phyloP scores from a whole-genome alignment of 148 eudicot genomes.

The Persicaria maculosa region DNA sequence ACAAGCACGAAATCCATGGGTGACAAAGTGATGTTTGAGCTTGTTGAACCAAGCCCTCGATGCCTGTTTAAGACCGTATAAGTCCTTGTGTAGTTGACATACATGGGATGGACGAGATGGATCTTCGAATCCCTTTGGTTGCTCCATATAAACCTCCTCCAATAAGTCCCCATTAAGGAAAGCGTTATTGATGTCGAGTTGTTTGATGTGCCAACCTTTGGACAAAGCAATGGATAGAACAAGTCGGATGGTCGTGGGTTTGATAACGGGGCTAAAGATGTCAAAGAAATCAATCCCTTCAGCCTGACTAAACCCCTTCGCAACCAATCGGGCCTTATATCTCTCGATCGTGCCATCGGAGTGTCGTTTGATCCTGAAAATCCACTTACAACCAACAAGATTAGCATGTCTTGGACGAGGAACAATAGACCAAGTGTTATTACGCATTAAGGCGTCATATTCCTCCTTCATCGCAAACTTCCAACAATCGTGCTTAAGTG shows the following conservation, averaged over 20 bases:
- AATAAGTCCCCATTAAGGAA: not conserved
- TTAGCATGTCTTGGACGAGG: too few species aligned
- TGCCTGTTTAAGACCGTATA: not conserved
- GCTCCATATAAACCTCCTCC: not conserved
- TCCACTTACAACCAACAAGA: too few species aligned
- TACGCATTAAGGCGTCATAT: not conserved
- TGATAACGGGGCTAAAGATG: too few species aligned
- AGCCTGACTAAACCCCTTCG: too few species aligned
- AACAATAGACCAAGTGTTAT: too few species aligned
- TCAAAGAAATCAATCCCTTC: too few species aligned
- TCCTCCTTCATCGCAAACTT: not conserved
- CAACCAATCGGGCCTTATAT: too few species aligned
- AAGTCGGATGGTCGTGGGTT: not conserved
- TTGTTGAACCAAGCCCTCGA: not conserved
- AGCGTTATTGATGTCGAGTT: not conserved
- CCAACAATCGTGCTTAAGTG: not conserved
- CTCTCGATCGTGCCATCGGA: too few species aligned
- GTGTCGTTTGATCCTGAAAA: too few species aligned
- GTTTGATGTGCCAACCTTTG: not conserved
- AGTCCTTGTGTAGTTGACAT: not conserved
- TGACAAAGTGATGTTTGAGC: too few species aligned
- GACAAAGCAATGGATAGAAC: not conserved
- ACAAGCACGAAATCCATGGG: not conserved
- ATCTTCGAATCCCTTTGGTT: not conserved
- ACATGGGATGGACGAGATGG: not conserved